phyloP scores from a whole-genome alignment of 2,329 filamentous ascomycete genomes.

The Tolypocladium amazonense region DNA sequence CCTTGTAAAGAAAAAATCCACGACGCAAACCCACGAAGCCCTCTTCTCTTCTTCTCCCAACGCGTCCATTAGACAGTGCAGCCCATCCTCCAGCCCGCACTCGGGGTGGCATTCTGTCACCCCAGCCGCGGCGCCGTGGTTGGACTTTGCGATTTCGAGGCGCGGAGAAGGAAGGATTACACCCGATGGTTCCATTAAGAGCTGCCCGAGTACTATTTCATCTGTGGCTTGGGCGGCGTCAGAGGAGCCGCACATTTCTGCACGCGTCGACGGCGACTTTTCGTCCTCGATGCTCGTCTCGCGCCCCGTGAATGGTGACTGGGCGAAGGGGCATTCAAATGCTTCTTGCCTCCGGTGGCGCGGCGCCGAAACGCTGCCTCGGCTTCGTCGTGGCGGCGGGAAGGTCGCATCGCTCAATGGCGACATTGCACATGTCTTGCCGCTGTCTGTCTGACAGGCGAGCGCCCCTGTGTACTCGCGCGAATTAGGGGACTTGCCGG shows the following conservation, averaged over 20 bases:
- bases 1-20: background rate
- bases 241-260: slow-evolving; percentile 28
- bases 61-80: slow-evolving; percentile 84
- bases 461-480: background rate
- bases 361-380: background rate
- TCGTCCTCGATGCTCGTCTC: background rate
- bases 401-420: background rate
- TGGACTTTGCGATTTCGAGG: slow-evolving; percentile 49
- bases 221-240: slow-evolving; percentile 28
- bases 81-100: slow-evolving; percentile 52
- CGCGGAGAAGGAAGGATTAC: slow-evolving; percentile 38
- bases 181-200: slow-evolving; percentile 41
- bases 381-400: background rate
- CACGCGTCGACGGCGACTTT: background rate
- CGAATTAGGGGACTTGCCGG: background rate
- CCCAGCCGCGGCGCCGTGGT: slow-evolving; percentile 48
- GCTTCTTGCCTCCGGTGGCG: background rate
- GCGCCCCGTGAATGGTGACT: background rate
- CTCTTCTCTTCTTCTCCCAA: slow-evolving; percentile 38
- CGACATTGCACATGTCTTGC: background rate
- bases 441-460: background rate
- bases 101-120: slow-evolving; percentile 59
- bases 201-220: slow-evolving; percentile 40
- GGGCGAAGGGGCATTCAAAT: background rate
- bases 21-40: background rate